phyloP scores from a whole-genome alignment of 768 basidiomycete genomes.

The Suillus bovinus region DNA sequence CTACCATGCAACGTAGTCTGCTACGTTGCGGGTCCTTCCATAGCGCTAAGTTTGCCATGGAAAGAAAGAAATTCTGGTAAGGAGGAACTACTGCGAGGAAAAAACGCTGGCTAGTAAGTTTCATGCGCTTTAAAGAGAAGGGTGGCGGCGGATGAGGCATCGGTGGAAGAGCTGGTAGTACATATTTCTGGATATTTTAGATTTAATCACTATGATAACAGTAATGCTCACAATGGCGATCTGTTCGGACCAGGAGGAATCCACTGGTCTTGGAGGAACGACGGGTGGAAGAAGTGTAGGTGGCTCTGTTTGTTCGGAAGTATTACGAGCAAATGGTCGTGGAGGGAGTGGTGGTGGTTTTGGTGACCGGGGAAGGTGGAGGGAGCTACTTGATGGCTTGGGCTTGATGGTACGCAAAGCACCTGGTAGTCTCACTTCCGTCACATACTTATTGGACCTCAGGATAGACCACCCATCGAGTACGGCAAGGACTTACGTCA shows the following conservation, averaged over 20 bases:
- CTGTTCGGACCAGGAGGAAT: conserved; percentile 28
- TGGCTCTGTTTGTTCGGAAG: neutral
- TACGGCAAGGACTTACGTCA: conserved; percentile 40
- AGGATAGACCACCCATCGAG: neutral
- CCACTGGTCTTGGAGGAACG: conserved; percentile 12
- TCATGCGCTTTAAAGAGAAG: conserved; percentile 57
- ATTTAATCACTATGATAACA: conserved; percentile 11
- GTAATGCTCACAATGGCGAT: conserved; percentile 26
- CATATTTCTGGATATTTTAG: conserved; percentile 32
- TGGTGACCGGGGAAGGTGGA: neutral
- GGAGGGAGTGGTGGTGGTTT: conserved; percentile 7
- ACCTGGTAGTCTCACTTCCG: conserved; percentile 47
- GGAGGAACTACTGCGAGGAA: conserved; percentile 53
- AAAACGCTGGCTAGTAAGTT: conserved; percentile 51
- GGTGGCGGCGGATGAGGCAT: conserved; percentile 38
- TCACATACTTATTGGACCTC: conserved; percentile 48
- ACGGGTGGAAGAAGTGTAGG: conserved; percentile 9
- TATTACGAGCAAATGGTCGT: neutral
- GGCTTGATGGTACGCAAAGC: conserved; percentile 18
- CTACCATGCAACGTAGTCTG: conserved; percentile 49
- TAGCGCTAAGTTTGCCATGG: conserved; percentile 45
- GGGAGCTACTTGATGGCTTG: neutral
- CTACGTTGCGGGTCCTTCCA: conserved; percentile 57
- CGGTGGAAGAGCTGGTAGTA: conserved; percentile 51
- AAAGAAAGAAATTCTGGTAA: conserved; percentile 46